Percentiles rank a stretch among this genome's conserved stretches.
These are phyloP conservation scores for Toxoplasma gondii DNA, from an alignment of 169 alveolate genomes.

Conservation along the genomic window DNA sequence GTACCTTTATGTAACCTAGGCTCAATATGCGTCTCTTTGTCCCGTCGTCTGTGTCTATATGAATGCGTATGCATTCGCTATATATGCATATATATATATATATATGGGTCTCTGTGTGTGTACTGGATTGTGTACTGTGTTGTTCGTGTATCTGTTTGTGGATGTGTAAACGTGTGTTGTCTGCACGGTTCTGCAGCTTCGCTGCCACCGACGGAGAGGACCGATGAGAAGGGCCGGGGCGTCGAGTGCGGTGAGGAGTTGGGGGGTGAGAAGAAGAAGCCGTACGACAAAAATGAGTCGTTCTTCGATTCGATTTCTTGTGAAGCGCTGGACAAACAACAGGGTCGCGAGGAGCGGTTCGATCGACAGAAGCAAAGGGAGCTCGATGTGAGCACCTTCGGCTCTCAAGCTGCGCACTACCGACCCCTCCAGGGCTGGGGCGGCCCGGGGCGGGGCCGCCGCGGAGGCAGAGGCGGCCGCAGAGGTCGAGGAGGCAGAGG, in stretches of 20 bases:
- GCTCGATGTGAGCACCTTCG: slow-evolving; percentile 55
- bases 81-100: no score
- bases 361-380: slow-evolving; percentile 38
- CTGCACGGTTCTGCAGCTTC: neutral
- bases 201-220: slow-evolving; percentile 25
- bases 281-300: slow-evolving; percentile 60
- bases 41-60: no score
- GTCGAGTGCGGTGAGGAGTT: neutral
- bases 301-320: slow-evolving; percentile 68
- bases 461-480: slow-evolving; percentile 30
- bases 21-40: no score
- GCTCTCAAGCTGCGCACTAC: slow-evolving; percentile 54
- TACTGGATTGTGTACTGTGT: no score
- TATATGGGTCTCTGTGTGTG: no score
- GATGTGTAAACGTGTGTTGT: neutral
- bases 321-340: slow-evolving; percentile 63
- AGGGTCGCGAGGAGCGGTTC: slow-evolving; percentile 38
- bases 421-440: slow-evolving; percentile 31
- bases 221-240: neutral
- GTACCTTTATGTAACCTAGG: no score
- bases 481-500: slow-evolving; percentile 33
- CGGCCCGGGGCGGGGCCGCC: slow-evolving; percentile 21
- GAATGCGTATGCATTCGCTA: no score
- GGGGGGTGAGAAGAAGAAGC: slow-evolving; percentile 17
- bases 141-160: no score